Conservation (phyloP, 1,284 basidiomycete genomes). For the Thelephora terrestris region DNA sequence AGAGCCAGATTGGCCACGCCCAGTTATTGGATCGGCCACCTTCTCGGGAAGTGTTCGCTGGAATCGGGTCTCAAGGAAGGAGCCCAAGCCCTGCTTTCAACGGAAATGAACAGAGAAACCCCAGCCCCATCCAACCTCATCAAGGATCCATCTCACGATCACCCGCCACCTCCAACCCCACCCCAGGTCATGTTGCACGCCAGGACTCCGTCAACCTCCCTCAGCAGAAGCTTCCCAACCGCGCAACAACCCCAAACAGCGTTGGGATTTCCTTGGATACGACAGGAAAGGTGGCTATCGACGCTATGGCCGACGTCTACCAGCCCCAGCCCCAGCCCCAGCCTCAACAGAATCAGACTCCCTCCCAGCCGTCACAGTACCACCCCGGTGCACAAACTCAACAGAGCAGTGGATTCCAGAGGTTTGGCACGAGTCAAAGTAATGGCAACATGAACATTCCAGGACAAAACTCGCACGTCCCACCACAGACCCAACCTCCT, state of each 20-base stretch:
- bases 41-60: conserved; percentile 61
- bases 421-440: conserved; percentile 17
- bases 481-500: conserved; percentile 13
- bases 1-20: conserved; percentile 16
- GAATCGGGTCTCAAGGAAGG: conserved; percentile 67
- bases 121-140: background rate
- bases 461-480: conserved; percentile 7
- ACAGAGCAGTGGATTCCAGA: conserved; percentile 20
- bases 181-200: conserved; percentile 20
- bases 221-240: conserved; percentile 16
- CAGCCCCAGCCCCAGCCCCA: conserved; percentile 21
- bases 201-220: conserved; percentile 18
- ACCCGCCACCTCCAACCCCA: conserved; percentile 9
- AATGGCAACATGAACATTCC: conserved; percentile 11
- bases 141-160: background rate
- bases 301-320: conserved; percentile 66
- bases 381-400: conserved; percentile 13
- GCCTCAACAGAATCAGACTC: conserved; percentile 12
- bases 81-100: conserved; percentile 41
- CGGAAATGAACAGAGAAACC: background rate
- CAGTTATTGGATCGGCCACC: conserved; percentile 34
- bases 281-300: conserved; percentile 67
- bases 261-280: conserved; percentile 76
- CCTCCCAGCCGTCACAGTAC: conserved; percentile 19
- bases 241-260: conserved; percentile 28